A percentile compares a stretch with the other conserved stretches of the same genome.
phyloP scores from a whole-genome alignment of 2,329 filamentous ascomycete genomes.

The Alternaria arbusti region DNA sequence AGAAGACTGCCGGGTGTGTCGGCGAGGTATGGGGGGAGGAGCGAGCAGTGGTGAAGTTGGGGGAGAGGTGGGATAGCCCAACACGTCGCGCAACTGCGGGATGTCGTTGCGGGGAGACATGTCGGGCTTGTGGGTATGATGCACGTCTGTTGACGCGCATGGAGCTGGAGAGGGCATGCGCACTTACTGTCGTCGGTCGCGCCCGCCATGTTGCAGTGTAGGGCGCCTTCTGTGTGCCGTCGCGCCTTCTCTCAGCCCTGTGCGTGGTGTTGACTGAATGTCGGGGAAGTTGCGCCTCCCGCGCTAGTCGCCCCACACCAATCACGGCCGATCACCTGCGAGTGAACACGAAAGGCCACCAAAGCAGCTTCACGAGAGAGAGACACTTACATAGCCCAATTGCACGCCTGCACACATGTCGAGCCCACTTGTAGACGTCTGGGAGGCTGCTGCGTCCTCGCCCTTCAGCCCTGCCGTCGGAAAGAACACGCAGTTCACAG shows the following conservation, averaged over 20 bases:
- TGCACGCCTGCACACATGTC: conserved; percentile 42
- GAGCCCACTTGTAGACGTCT: conserved; percentile 75
- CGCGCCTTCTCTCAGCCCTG: conserved; percentile 14
- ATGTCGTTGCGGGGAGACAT: conserved; percentile 17
- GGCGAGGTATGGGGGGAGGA: conserved; percentile 6
- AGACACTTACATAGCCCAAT: conserved; percentile 16
- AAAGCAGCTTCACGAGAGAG: conserved; percentile 21
- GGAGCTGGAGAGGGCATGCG: background rate
- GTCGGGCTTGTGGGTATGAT: background rate
- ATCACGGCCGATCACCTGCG: conserved; percentile 20
- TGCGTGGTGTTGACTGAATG: conserved; percentile 14
- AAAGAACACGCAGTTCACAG: conserved; percentile 83
- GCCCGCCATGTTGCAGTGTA: conserved; percentile 39
- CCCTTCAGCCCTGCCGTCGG: conserved; percentile 80
- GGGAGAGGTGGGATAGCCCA: conserved; percentile 32
- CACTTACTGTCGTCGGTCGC: conserved; percentile 47
- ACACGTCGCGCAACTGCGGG: conserved; percentile 15
- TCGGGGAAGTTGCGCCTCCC: conserved; percentile 25
- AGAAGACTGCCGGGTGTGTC: background rate
- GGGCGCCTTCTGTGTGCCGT: conserved; percentile 14
- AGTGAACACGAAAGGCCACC: conserved; percentile 33
- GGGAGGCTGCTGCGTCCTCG: conserved; percentile 88
- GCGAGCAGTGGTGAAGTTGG: conserved; percentile 5
- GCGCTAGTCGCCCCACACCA: conserved; percentile 24
- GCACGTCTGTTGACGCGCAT: background rate